A percentile compares a stretch with the other conserved stretches of the same genome.
phyloP scores from a whole-genome alignment of 116 monocot genomes.

The Phalaenopsis hybrid region DNA sequence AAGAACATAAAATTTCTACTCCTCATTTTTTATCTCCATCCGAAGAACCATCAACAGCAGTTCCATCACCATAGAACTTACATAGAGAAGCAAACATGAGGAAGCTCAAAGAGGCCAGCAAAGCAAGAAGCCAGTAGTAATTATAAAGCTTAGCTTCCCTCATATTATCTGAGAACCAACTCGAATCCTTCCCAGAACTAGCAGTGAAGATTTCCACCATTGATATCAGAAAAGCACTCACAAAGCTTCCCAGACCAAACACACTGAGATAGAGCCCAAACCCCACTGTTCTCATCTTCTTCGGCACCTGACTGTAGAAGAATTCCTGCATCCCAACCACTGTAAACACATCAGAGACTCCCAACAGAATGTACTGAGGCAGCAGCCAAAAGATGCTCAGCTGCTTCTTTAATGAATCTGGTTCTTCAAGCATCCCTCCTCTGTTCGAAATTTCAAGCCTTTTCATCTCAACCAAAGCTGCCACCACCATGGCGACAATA shows the following conservation, averaged over 20 bases:
- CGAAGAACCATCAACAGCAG: background rate
- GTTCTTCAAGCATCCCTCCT: background rate
- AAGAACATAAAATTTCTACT: too few species aligned
- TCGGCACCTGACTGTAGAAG: conserved; percentile 74
- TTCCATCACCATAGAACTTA: conserved; percentile 25
- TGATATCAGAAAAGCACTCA: conserved; percentile 58
- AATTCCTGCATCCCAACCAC: conserved; percentile 89
- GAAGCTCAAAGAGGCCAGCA: conserved; percentile 59
- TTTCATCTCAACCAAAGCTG: conserved; percentile 60
- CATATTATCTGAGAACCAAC: conserved; percentile 83
- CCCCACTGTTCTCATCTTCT: conserved; percentile 68
- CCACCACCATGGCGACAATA: conserved; percentile 59
- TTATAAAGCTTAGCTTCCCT: conserved; percentile 57
- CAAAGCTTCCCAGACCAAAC: conserved; percentile 78
- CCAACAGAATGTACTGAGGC: conserved; percentile 70
- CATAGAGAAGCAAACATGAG: conserved; percentile 40
- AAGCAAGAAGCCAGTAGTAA: conserved; percentile 78
- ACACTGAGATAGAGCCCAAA: conserved; percentile 85
- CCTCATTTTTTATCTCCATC: background rate
- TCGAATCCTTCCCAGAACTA: background rate
- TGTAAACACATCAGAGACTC: conserved; percentile 63
- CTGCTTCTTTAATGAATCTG: background rate
- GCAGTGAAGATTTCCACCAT: conserved; percentile 39
- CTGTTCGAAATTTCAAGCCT: conserved; percentile 17
- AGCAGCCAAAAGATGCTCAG: conserved; percentile 75